phyloP scores from a whole-genome alignment of 441 rosid species.

The Aleurites moluccanus region DNA sequence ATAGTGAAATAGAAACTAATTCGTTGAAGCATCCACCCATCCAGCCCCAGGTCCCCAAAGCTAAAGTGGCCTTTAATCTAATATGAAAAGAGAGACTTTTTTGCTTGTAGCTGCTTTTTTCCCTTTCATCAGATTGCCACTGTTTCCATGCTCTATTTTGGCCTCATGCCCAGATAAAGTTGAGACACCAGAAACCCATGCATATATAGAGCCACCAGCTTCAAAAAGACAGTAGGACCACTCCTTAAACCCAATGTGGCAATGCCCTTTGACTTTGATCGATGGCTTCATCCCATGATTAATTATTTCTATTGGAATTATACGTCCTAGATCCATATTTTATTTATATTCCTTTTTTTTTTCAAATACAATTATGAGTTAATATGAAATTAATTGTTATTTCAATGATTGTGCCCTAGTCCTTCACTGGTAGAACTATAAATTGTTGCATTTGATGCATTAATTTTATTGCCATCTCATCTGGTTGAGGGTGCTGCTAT shows the following conservation, averaged over 20 bases:
- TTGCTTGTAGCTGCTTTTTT: slow-evolving; percentile 16
- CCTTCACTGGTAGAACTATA: not conserved
- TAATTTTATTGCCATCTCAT: not conserved
- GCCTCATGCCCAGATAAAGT: slow-evolving; percentile 25
- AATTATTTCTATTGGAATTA: not conserved
- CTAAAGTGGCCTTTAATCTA: not conserved
- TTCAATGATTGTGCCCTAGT: not conserved
- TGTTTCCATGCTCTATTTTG: slow-evolving; percentile 19
- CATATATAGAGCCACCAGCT: not conserved
- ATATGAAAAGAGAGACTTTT: slow-evolving; percentile 10
- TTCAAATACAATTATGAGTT: not conserved
- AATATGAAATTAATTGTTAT: not conserved
- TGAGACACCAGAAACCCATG: slow-evolving; percentile 35
- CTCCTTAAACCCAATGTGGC: not conserved
- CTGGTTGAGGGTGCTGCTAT: too few relatives aligned
- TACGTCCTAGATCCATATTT: not conserved
- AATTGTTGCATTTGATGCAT: not conserved
- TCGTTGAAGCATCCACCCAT: not conserved
- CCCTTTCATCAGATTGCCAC: slow-evolving; percentile 21
- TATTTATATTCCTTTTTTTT: not conserved
- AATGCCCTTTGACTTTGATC: slow-evolving; percentile 23
- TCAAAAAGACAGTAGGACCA: slow-evolving; percentile 21
- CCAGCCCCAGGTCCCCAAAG: not conserved
- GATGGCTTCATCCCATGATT: slow-evolving; percentile 7
- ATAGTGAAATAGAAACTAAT: slow-evolving; percentile 16